Conservation (phyloP, 2,329 filamentous ascomycete species). For the Leptographium flavum region DNA sequence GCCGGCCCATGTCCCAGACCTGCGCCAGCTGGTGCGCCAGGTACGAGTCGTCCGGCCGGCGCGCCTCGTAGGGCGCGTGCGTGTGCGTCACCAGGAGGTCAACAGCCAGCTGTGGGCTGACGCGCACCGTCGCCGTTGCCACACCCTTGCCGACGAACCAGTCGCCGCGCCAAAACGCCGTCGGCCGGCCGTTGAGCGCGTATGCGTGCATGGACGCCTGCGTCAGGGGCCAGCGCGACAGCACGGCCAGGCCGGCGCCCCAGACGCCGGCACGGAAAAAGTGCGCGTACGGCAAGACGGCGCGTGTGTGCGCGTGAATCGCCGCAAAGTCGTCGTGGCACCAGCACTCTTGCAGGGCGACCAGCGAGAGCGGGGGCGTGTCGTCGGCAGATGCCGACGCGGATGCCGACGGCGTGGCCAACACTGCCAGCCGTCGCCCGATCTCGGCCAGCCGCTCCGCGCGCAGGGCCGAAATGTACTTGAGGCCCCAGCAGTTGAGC, state of each 20-base stretch:
- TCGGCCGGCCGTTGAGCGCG: slow-evolving; percentile 83
- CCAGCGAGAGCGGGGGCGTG: slow-evolving; percentile 67
- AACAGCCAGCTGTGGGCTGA: slow-evolving; percentile 41
- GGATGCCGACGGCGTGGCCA: slow-evolving; percentile 36
- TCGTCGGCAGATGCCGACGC: slow-evolving; percentile 41
- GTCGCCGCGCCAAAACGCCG: slow-evolving; percentile 86
- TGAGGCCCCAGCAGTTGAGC: slow-evolving; percentile 95
- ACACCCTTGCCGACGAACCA: slow-evolving; percentile 96
- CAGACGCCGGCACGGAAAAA: slow-evolving; percentile 87
- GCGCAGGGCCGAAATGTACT: slow-evolving; percentile 68
- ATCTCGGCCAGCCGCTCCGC: slow-evolving; percentile 70
- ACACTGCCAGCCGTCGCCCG: slow-evolving; percentile 55
- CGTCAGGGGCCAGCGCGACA: slow-evolving; percentile 85
- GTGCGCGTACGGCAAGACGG: slow-evolving; percentile 76
- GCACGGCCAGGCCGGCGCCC: slow-evolving; percentile 74
- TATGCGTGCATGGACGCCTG: slow-evolving; percentile 79
- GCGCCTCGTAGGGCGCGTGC: slow-evolving; percentile 75
- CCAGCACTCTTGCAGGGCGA: slow-evolving; percentile 59
- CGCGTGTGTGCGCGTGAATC: slow-evolving; percentile 57
- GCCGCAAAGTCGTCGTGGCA: slow-evolving; percentile 59
- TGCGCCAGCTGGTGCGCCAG: slow-evolving; percentile 82
- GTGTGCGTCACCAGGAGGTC: slow-evolving; percentile 90
- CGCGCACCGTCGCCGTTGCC: slow-evolving; percentile 65
- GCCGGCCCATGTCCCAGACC: slow-evolving; percentile 86
- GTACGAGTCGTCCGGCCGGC: slow-evolving; percentile 59